Evolutionary conservation across 495 filamentous ascomycete species (phyloP).

Genomic region (Talaromyces wortmannii): DNA sequence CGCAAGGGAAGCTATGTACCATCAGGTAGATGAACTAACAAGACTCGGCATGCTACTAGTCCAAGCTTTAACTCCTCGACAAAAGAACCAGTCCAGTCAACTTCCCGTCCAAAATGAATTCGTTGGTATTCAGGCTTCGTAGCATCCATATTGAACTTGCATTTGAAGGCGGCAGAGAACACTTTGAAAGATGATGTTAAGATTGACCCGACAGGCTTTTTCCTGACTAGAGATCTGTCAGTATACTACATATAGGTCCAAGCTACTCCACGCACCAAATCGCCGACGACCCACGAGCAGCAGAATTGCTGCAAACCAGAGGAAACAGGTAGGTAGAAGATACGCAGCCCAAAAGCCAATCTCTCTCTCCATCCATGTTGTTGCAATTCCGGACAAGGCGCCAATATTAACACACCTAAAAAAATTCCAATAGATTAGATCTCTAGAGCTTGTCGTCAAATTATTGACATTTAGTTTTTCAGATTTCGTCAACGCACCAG

Average conservation of each 20-base stretch:
- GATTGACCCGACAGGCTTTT: slow-evolving; percentile 23
- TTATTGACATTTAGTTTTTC: slow-evolving; percentile 14
- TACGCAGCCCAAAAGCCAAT: slow-evolving; percentile 42
- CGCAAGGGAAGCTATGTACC: slow-evolving; percentile 7
- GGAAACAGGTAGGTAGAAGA: slow-evolving; percentile 24
- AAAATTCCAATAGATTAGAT: neutral
- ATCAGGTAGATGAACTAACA: slow-evolving; percentile 20
- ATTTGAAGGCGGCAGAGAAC: slow-evolving; percentile 5
- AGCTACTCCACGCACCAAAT: slow-evolving; percentile 1
- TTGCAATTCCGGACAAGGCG: slow-evolving; percentile 33
- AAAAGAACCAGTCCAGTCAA: slow-evolving; percentile 29
- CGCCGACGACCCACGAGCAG: slow-evolving; percentile 17
- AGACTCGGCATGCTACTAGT: slow-evolving; percentile 25
- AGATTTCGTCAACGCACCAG: slow-evolving; percentile 27
- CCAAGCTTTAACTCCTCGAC: slow-evolving; percentile 38
- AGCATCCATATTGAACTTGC: slow-evolving; percentile 17
- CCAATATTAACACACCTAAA: slow-evolving; percentile 34
- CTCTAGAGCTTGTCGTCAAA: neutral
- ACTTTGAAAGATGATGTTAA: slow-evolving; percentile 23
- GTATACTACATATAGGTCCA: slow-evolving; percentile 1
- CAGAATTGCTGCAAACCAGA: slow-evolving; percentile 21
- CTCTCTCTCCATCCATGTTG: slow-evolving; percentile 37
- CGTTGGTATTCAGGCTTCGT: slow-evolving; percentile 16
- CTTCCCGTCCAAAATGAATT: slow-evolving; percentile 11
- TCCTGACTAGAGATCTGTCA: slow-evolving; percentile 5